Evolutionary conservation across 129 eudicot species (phyloP).

Genomic region (Saussurea involucrata): DNA sequence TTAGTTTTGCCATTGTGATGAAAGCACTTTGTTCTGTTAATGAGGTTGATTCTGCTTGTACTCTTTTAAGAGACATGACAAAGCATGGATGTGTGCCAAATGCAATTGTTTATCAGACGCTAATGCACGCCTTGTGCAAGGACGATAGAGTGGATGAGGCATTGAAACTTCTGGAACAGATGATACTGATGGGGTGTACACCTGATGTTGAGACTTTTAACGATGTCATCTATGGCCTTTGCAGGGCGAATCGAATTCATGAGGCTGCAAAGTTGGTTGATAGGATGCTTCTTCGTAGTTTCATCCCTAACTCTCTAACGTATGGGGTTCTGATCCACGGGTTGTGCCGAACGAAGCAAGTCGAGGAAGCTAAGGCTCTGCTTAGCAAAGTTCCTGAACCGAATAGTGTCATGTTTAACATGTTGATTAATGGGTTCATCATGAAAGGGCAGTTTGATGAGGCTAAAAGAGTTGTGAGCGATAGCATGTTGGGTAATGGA

Average conservation of each 20-base stretch:
- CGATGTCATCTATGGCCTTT: slow-evolving; percentile 77
- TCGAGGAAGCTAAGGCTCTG: slow-evolving; percentile 63
- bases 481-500: slow-evolving; percentile 43
- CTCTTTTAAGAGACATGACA: slow-evolving; percentile 82
- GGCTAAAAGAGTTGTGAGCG: slow-evolving; percentile 52
- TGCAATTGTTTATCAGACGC: slow-evolving; percentile 73
- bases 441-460: slow-evolving; percentile 58
- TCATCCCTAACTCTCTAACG: slow-evolving; percentile 61
- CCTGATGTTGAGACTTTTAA: slow-evolving; percentile 91
- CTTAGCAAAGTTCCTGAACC: slow-evolving; percentile 78
- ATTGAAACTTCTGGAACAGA: slow-evolving; percentile 66
- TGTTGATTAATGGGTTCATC: slow-evolving; percentile 71
- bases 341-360: slow-evolving; percentile 57
- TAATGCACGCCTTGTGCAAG: slow-evolving; percentile 65
- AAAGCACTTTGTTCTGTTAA: slow-evolving; percentile 71
- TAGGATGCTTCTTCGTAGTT: slow-evolving; percentile 88
- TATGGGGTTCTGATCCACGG: slow-evolving; percentile 77
- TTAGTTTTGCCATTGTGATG: slow-evolving; percentile 68
- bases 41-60: slow-evolving; percentile 73
- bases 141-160: slow-evolving; percentile 64
- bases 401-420: slow-evolving; percentile 60
- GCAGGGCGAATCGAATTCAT: slow-evolving; percentile 56
- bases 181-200: slow-evolving; percentile 85
- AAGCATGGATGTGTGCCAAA: slow-evolving; percentile 92
- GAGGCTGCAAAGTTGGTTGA: slow-evolving; percentile 86